A percentile compares a stretch with the other conserved stretches of the same genome.
Conservation (phyloP, 305 asterid genomes). For the Fraxinus velutina region DNA sequence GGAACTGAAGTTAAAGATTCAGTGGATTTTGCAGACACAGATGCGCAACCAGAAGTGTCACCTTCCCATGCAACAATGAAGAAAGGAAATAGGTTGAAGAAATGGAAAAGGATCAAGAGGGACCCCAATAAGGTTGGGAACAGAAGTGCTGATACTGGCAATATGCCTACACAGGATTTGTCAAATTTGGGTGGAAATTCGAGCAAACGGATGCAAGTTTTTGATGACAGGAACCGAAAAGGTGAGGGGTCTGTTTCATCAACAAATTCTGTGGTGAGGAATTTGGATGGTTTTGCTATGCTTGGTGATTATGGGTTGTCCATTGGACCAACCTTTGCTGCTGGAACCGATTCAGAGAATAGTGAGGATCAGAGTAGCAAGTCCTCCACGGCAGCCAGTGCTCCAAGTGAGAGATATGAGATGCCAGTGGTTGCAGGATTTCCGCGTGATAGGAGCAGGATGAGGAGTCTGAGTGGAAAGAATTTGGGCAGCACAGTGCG, state of each 20-base stretch:
- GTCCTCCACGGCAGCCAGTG: slow-evolving; percentile 62
- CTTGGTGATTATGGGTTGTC: slow-evolving; percentile 38
- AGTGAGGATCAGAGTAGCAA: slow-evolving; percentile 58
- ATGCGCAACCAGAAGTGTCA: slow-evolving; percentile 20
- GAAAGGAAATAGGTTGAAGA: slow-evolving; percentile 72
- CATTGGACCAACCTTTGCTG: slow-evolving; percentile 31
- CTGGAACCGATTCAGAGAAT: slow-evolving; percentile 47
- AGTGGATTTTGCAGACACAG: slow-evolving; percentile 9
- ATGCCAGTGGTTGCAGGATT: slow-evolving; percentile 30
- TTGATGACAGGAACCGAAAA: slow-evolving; percentile 38
- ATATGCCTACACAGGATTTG: slow-evolving; percentile 32
- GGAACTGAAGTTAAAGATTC: slow-evolving; percentile 26
- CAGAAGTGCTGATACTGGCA: slow-evolving; percentile 31
- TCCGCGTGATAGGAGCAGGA: slow-evolving; percentile 27
- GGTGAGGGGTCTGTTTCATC: slow-evolving; percentile 72
- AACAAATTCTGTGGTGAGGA: slow-evolving; percentile 46
- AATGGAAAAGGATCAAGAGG: slow-evolving; percentile 82
- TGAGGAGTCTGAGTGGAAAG: slow-evolving; percentile 47
- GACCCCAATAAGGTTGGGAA: slow-evolving; percentile 42
- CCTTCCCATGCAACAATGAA: slow-evolving; percentile 18
- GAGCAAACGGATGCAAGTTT: slow-evolving; percentile 41
- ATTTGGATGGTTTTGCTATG: slow-evolving; percentile 33
- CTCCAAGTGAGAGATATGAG: slow-evolving; percentile 47
- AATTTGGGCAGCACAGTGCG: slow-evolving; percentile 31
- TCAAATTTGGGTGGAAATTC: slow-evolving; percentile 28